Conservation (phyloP, 2,329 filamentous ascomycete genomes). For the Diaporthe australafricana region DNA sequence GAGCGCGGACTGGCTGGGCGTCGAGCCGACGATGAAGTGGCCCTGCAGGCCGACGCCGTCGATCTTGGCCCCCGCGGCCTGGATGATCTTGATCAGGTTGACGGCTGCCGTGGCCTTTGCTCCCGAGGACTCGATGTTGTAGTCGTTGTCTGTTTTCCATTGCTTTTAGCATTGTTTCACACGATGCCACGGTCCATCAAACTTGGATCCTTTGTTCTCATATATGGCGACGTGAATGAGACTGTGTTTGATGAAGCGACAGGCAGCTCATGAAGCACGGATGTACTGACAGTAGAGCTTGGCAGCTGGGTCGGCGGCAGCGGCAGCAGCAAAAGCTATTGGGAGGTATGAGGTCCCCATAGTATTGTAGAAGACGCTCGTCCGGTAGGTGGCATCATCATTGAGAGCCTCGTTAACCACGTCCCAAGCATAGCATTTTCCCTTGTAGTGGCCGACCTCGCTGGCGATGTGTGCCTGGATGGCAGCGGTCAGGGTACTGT, state of each 20-base stretch:
- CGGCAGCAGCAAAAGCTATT: constrained; percentile 67
- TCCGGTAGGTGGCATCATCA: constrained; percentile 66
- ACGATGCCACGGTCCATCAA: background rate
- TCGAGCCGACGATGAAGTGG: constrained; percentile 67
- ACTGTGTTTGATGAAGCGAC: no score
- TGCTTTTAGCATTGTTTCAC: background rate
- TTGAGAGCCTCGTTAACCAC: constrained; percentile 74
- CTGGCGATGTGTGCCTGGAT: constrained; percentile 71
- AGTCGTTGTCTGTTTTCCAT: constrained; percentile 49
- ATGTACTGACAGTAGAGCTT: constrained; percentile 59
- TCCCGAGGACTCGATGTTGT: constrained; percentile 67
- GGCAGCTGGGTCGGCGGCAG: constrained; percentile 63
- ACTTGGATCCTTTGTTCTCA: background rate
- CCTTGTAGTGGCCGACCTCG: constrained; percentile 68
- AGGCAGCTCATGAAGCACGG: constrained; percentile 25
- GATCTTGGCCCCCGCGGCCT: constrained; percentile 63
- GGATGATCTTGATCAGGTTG: constrained; percentile 57
- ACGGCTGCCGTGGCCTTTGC: constrained; percentile 58
- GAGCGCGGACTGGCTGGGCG: constrained; percentile 58
- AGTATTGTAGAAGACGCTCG: constrained; percentile 64
- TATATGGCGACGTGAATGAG: no score
- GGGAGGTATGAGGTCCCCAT: constrained; percentile 68
- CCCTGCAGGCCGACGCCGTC: constrained; percentile 73
- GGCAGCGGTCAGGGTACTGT: constrained; percentile 62
- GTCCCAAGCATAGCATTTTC: constrained; percentile 73